Conservation (phyloP, 371 early-diverging fungal species). For the Blakeslea trispora region DNA sequence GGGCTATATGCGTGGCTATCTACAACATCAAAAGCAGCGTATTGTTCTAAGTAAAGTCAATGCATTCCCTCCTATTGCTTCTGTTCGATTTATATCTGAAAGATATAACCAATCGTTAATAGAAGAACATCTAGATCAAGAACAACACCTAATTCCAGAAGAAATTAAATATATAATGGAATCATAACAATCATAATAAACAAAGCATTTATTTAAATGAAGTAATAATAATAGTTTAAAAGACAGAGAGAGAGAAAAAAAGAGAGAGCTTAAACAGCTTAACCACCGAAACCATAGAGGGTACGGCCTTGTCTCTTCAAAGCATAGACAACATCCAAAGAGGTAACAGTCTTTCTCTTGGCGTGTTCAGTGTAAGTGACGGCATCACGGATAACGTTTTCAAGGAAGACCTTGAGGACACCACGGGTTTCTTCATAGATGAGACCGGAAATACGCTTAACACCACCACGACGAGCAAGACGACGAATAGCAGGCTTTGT, state of each 20-base stretch:
- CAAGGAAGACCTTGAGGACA: slow-evolving; percentile 97
- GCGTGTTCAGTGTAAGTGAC: slow-evolving; percentile 99
- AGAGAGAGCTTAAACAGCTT: no score
- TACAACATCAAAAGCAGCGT: slow-evolving; percentile 25
- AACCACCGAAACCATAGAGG: slow-evolving; percentile 67
- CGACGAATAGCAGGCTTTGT: slow-evolving; percentile 99
- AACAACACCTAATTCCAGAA: slow-evolving; percentile 11
- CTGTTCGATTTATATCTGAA: slow-evolving; percentile 16
- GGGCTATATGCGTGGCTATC: slow-evolving; percentile 37
- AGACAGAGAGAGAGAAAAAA: no score
- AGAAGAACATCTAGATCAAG: slow-evolving; percentile 20
- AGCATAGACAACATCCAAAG: slow-evolving; percentile 95
- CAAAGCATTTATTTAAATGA: no score
- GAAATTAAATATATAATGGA: slow-evolving; percentile 12
- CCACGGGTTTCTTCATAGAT: slow-evolving; percentile 97
- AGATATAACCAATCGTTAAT: slow-evolving; percentile 23
- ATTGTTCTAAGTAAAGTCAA: slow-evolving; percentile 30
- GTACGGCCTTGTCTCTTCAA: slow-evolving; percentile 98
- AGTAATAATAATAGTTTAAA: no score
- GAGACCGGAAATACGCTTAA: slow-evolving; percentile 99
- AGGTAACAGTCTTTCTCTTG: slow-evolving; percentile 99
- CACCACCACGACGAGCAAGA: slow-evolving; percentile 99
- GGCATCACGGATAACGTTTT: slow-evolving; percentile 97
- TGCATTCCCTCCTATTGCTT: slow-evolving; percentile 31
- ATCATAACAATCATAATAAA: no score